Base-by-base conservation (phyloP, 805 yeast genomes). In the Wickerhamiella nectarea region DNA sequence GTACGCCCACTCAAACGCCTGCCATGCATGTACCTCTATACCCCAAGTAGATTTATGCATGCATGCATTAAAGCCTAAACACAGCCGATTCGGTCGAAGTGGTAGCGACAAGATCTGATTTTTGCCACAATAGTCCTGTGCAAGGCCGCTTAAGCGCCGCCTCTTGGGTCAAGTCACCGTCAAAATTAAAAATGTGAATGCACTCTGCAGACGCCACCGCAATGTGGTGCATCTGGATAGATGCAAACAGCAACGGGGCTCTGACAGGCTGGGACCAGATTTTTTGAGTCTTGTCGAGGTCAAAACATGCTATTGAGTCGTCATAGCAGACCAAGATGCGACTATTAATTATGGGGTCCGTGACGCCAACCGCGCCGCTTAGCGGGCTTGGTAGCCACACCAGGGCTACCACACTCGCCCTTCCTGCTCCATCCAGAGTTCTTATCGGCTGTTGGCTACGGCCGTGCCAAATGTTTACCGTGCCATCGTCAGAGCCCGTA, bases 391-490 rank as follows among this genome's bases (percentile, higher is more conserved):
- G 41, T 4, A 49, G 36, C 52, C 50, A 49, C 11, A 19, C 46
- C 5, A 45, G 47, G 33, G 53, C 46, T 6, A 59, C 50, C 1
- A 60, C 61, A 4, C 24, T 8, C 24, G 53, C 59, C 0, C 50
- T 41, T 43, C 53, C 56, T 2, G 56, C 56, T 8, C 37, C 18
- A 8, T 8, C 24, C 7, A 57, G 46, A 8, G 48, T 43, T 15
- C 47, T 34, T 6, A 51, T 53, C 34, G 53, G 53, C 41, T 44
- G 50, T 42, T 44, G 64, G 48, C 47, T 63, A 52, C 41, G 78
- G 43, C 94, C 94, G 76, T 38, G 66, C 94, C 95, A 87, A 17
- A 85, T 65, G 51, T 83, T 72, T 7, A 86, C 68, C 0, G 72
- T 65, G 45, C 73, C 70, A 57, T 87, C 95, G 56, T 83, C 94